phyloP scores from a whole-genome alignment of 306 rosid species.

The Medicago ruthenica region DNA sequence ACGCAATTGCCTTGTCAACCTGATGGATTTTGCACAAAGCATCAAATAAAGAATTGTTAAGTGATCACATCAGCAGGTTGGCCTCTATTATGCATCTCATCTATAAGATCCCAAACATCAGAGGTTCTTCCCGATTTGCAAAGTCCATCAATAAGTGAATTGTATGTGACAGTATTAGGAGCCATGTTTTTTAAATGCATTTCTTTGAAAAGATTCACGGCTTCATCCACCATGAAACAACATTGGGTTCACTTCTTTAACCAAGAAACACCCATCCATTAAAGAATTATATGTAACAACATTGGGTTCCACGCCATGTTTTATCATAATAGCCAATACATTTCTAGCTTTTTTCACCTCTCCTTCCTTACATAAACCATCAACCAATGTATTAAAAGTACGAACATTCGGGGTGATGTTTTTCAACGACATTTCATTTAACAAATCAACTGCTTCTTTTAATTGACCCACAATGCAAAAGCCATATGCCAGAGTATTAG shows the following conservation, averaged over 20 bases:
- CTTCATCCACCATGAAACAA: no score
- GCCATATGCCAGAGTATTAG: neutral
- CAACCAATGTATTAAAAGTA: neutral
- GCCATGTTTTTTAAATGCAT: neutral
- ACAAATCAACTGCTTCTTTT: neutral
- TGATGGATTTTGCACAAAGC: neutral
- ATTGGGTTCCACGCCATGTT: neutral
- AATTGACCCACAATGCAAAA: neutral
- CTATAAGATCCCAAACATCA: neutral
- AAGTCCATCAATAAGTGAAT: neutral
- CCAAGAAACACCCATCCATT: slow-evolving; percentile 22
- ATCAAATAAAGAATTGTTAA: neutral
- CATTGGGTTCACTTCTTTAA: neutral
- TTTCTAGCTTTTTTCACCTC: neutral
- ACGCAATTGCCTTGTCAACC: slow-evolving; percentile 1
- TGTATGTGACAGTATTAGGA: neutral
- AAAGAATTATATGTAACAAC: neutral
- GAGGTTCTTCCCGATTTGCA: neutral
- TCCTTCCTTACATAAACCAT: slow-evolving; percentile 9
- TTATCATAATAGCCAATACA: slow-evolving; percentile 1
- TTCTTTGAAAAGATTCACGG: neutral
- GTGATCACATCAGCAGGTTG: neutral
- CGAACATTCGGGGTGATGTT: neutral
- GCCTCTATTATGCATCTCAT: neutral
- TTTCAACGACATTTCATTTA: neutral